Percentiles rank a stretch among this genome's conserved stretches.
Conservation (phyloP, 257 asterid species). For the Prunella vulgaris region DNA sequence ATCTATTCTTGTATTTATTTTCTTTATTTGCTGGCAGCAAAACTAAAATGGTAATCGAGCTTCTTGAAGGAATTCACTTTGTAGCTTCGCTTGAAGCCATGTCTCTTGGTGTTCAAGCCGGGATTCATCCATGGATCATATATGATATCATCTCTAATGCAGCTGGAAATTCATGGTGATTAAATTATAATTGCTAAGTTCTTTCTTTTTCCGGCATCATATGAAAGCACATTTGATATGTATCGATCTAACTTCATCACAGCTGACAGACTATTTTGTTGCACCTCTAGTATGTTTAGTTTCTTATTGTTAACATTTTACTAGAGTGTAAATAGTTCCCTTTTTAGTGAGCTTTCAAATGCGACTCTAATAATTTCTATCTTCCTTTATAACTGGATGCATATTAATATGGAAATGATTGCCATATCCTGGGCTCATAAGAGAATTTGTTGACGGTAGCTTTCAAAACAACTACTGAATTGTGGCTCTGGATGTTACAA, state of each 20-base stretch:
- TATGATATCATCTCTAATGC: constrained; percentile 92
- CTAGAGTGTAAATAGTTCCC: not conserved
- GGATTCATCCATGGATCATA: constrained; percentile 89
- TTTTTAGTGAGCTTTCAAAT: not conserved
- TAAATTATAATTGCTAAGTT: constrained; percentile 11
- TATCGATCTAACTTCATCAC: not conserved
- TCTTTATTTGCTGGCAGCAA: constrained; percentile 53
- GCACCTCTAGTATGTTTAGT: not conserved
- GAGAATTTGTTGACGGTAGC: not conserved
- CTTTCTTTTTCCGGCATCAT: constrained; percentile 13
- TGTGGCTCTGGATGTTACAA: not conserved
- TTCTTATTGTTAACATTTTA: not conserved
- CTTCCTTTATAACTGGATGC: not conserved
- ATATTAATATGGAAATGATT: not conserved
- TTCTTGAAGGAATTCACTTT: constrained; percentile 93
- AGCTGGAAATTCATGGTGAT: constrained; percentile 96
- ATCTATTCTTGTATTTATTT: constrained; percentile 6
- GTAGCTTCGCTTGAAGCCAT: constrained; percentile 92
- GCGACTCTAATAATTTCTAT: not conserved
- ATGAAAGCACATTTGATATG: not conserved
- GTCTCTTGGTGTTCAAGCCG: constrained; percentile 83
- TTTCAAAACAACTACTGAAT: not conserved
- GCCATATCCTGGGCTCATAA: not conserved
- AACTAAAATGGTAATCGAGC: constrained; percentile 82
- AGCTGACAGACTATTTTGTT: not conserved